Percentiles rank a stretch among this genome's conserved stretches.
These are phyloP conservation scores for Magnolia officinalis DNA, from an alignment of 164 flowering plant genomes.

Conservation along the genomic window DNA sequence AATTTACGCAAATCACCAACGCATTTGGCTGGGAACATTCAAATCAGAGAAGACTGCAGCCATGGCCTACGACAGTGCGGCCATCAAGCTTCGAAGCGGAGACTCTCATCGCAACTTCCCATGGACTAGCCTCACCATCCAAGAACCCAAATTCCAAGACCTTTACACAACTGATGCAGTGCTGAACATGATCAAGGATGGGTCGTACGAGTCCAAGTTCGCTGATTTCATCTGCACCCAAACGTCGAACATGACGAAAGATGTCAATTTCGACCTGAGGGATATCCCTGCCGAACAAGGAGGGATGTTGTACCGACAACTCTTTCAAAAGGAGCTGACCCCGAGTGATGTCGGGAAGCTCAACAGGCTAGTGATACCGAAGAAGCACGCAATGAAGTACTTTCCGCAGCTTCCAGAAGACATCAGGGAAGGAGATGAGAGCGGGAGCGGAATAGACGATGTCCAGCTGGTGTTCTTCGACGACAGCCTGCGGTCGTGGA, in stretches of 20 bases:
- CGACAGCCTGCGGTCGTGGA: conserved; percentile 45
- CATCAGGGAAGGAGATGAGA: conserved; percentile 13
- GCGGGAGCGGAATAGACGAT: conserved; percentile 23
- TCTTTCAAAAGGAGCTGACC: conserved; percentile 83
- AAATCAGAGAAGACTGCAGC: conserved; percentile 57
- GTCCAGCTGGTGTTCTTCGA: conserved; percentile 45
- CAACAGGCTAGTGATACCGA: conserved; percentile 80
- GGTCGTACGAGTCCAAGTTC: conserved; percentile 45
- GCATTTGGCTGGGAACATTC: conserved; percentile 73
- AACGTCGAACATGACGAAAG: conserved; percentile 2
- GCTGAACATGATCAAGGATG: conserved; percentile 59
- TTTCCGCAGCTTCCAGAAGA: conserved; percentile 38
- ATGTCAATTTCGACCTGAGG: neutral
- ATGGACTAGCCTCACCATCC: conserved; percentile 24
- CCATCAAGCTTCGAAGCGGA: conserved; percentile 40
- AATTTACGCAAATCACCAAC: conserved; percentile 52
- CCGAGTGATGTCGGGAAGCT: conserved; percentile 92
- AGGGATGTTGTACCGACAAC: conserved; percentile 26
- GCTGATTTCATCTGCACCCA: conserved; percentile 23
- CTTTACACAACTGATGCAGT: conserved; percentile 26
- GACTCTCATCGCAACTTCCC: conserved; percentile 53
- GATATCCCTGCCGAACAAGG: neutral
- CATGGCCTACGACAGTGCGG: conserved; percentile 64
- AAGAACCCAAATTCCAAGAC: conserved; percentile 45
- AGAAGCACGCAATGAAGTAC: conserved; percentile 55